Evolutionary conservation across 768 basidiomycete species (phyloP).

Genomic region (Fomitopsis serialis): DNA sequence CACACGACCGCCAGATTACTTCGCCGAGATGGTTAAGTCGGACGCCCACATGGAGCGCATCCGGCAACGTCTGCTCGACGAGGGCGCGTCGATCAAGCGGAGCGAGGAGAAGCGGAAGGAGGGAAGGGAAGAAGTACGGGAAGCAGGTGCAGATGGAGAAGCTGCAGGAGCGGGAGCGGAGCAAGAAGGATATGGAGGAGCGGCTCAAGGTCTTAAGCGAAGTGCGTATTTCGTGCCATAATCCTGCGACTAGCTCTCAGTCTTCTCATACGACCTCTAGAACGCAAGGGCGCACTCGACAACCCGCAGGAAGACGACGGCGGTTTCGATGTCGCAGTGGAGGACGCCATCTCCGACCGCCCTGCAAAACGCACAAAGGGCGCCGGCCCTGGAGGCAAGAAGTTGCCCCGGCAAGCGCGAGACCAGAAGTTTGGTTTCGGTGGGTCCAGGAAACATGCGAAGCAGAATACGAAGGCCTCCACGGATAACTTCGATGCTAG

Average conservation of each 20-base stretch:
- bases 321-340: conserved; percentile 85
- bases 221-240: conserved; percentile 45
- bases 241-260: neutral
- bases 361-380: conserved; percentile 53
- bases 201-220: conserved; percentile 80
- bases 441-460: conserved; percentile 60
- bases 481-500: conserved; percentile 64
- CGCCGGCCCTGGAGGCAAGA: conserved; percentile 23
- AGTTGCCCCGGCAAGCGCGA: conserved; percentile 52
- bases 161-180: conserved; percentile 80
- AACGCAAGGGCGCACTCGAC: conserved; percentile 80
- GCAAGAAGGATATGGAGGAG: conserved; percentile 91
- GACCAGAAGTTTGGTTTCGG: conserved; percentile 84
- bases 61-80: conserved; percentile 84
- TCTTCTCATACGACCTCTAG: conserved; percentile 31
- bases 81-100: conserved; percentile 82
- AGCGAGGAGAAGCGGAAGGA: conserved; percentile 89
- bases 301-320: conserved; percentile 55
- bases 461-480: conserved; percentile 78
- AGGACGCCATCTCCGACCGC: conserved; percentile 78
- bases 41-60: conserved; percentile 98
- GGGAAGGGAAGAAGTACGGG: conserved; percentile 93
- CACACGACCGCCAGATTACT: conserved; percentile 89
- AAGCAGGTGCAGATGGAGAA: conserved; percentile 97
- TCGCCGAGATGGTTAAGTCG: conserved; percentile 97